Percentiles rank a stretch among this genome's conserved stretches.
Evolutionary conservation across 805 yeast genomes (phyloP).

Genomic region (Kodamaea laetipori): DNA sequence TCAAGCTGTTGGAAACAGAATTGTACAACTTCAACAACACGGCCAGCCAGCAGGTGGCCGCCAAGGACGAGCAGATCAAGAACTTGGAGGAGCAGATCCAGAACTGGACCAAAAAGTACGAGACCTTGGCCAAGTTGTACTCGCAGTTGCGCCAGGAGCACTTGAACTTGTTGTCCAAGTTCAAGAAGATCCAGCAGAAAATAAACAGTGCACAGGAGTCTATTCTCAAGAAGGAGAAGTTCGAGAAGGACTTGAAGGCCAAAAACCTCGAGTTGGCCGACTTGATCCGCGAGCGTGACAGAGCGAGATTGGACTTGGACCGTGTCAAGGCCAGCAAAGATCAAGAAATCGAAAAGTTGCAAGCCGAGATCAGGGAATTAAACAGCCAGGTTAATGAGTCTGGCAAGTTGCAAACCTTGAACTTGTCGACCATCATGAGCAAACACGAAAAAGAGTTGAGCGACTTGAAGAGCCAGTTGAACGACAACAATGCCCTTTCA

Average conservation of each 20-base stretch:
- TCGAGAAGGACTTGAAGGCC: conserved; percentile 80
- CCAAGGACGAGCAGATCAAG: conserved; percentile 72
- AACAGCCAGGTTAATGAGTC: conserved; percentile 58
- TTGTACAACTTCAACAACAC: conserved; percentile 59
- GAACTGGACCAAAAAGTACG: conserved; percentile 85
- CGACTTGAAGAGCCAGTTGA: conserved; percentile 36
- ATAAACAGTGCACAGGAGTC: conserved; percentile 91
- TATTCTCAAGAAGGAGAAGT: conserved; percentile 74
- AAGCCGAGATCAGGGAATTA: conserved; percentile 63
- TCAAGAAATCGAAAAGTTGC: conserved; percentile 64
- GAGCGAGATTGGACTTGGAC: conserved; percentile 82
- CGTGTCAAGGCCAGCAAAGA: conserved; percentile 64
- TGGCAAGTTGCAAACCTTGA: conserved; percentile 65
- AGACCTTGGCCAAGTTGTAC: conserved; percentile 83
- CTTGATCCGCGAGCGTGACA: conserved; percentile 83
- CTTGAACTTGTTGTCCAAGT: conserved; percentile 70
- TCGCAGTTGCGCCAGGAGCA: conserved; percentile 93
- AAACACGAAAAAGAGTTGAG: conserved; percentile 67
- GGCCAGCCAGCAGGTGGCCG: conserved; percentile 69
- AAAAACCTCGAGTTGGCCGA: conserved; percentile 88
- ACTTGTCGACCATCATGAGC: conserved; percentile 57
- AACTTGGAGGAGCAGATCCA: conserved; percentile 72
- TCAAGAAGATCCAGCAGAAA: conserved; percentile 80
- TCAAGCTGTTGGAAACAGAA: conserved; percentile 78
- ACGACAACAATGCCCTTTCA: conserved; percentile 33